A percentile compares a stretch with the other conserved stretches of the same genome.
These are phyloP conservation scores for Stipa capillata DNA, from an alignment of 176 grass and related monocot genomes.

Conservation along the genomic window DNA sequence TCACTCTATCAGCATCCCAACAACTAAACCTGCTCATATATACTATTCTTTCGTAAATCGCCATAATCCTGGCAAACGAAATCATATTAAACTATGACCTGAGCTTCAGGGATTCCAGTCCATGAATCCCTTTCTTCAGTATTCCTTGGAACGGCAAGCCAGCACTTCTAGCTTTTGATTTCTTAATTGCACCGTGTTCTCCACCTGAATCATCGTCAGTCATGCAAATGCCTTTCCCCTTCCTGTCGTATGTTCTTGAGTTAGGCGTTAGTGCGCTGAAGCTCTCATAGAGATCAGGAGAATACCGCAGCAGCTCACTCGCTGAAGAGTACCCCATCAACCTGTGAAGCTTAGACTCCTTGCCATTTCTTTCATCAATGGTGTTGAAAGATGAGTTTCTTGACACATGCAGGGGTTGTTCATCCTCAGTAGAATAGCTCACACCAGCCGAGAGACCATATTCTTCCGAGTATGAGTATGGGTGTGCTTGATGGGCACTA, in stretches of 20 bases:
- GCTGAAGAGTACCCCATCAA: conserved; percentile 81
- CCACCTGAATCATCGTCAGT: background rate
- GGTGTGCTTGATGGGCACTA: conserved; percentile 9
- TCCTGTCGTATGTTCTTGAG: background rate
- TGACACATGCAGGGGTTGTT: conserved; percentile 41
- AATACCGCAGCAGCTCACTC: conserved; percentile 27
- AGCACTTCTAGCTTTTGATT: background rate
- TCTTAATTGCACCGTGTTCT: background rate
- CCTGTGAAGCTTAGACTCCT: conserved; percentile 48
- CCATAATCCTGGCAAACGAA: background rate
- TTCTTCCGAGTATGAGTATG: conserved; percentile 59
- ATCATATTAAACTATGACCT: background rate
- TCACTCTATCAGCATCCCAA: background rate
- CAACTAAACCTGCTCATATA: background rate
- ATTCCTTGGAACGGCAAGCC: conserved; percentile 26
- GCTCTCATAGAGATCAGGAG: conserved; percentile 37
- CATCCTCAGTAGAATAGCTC: conserved; percentile 44
- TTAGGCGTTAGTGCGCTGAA: conserved; percentile 7
- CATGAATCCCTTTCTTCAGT: conserved; percentile 31
- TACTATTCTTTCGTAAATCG: background rate
- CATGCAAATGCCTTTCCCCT: conserved; percentile 34
- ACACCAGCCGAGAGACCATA: conserved; percentile 34
- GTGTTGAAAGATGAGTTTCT: conserved; percentile 70
- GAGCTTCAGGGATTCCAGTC: conserved; percentile 20
- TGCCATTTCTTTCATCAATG: conserved; percentile 7